Conservation (phyloP, 2,329 filamentous ascomycete species). For the Hirsutella rhossiliensis region DNA sequence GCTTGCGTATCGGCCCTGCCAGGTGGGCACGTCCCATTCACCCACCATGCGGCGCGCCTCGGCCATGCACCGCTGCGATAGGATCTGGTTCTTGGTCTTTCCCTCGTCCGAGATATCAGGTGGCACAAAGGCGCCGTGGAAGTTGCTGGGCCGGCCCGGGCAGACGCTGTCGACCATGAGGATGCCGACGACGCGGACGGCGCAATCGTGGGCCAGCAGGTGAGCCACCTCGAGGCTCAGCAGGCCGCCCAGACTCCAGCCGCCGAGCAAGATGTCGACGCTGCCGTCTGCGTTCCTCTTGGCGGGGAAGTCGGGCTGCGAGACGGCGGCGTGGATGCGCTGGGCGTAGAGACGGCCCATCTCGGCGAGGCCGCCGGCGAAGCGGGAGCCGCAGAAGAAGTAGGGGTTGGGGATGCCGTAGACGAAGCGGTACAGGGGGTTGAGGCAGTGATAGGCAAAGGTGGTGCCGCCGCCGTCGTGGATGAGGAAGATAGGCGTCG, state of each 20-base stretch:
- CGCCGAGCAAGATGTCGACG: constrained; percentile 35
- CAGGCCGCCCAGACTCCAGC: constrained; percentile 43
- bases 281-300: constrained; percentile 14
- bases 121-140: constrained; percentile 4
- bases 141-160: constrained; percentile 10
- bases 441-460: constrained; percentile 44
- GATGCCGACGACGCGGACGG: constrained; percentile 33
- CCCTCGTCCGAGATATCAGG: constrained; percentile 13
- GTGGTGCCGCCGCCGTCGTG: constrained; percentile 51
- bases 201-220: constrained; percentile 22
- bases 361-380: constrained; percentile 38
- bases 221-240: constrained; percentile 38
- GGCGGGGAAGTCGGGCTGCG: constrained; percentile 14
- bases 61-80: constrained; percentile 25
- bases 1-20: constrained; percentile 15
- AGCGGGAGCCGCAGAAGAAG: constrained; percentile 33
- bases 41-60: constrained; percentile 28
- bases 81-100: constrained; percentile 21
- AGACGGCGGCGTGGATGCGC: constrained; percentile 28
- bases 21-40: constrained; percentile 27
- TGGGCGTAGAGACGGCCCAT: constrained; percentile 40
- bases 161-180: constrained; percentile 41
- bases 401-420: constrained; percentile 44
- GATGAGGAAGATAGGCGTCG: constrained; percentile 40
- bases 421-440: constrained; percentile 32